phyloP scores from a whole-genome alignment of 352 stramenopile species.

The Pythium phragmitis region DNA sequence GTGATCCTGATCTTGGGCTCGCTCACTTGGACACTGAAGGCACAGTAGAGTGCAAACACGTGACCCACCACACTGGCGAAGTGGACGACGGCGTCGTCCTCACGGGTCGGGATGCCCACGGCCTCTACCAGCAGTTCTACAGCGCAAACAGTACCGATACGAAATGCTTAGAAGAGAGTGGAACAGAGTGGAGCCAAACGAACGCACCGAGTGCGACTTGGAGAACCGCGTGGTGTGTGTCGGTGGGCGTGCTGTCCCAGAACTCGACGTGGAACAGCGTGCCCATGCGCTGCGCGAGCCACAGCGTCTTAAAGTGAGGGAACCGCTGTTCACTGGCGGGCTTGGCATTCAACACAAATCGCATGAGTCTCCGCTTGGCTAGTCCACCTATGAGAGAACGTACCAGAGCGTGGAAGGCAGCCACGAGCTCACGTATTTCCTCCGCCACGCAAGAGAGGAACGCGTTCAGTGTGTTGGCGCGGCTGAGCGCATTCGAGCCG shows the following conservation, averaged over 20 bases:
- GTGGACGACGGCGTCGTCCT: constrained; percentile 14
- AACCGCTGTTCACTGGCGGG: constrained; percentile 36
- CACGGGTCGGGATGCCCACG: neutral
- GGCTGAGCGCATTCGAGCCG: neutral
- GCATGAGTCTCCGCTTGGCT: no score
- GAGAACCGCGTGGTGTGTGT: constrained; percentile 56
- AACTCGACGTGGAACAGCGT: constrained; percentile 75
- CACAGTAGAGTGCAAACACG: constrained; percentile 63
- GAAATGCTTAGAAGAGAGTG: neutral
- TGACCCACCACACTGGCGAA: constrained; percentile 32
- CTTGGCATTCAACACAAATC: neutral
- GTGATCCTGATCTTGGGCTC: constrained; percentile 65
- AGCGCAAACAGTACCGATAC: neutral
- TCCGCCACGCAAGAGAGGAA: constrained; percentile 14
- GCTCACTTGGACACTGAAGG: constrained; percentile 59
- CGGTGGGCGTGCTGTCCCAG: constrained; percentile 59
- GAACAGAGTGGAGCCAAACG: neutral
- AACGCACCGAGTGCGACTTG: constrained; percentile 46
- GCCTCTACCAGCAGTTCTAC: constrained; percentile 39
- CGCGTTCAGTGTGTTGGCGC: constrained; percentile 5
- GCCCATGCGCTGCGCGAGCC: constrained; percentile 44
- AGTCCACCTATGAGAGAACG: no score
- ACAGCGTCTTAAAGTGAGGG: constrained; percentile 48
- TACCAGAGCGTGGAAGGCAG: neutral
- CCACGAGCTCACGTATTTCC: constrained; percentile 3